These are phyloP conservation scores for Prunus campanulata DNA, from an alignment of 306 rosid genomes.

Conservation along the genomic window DNA sequence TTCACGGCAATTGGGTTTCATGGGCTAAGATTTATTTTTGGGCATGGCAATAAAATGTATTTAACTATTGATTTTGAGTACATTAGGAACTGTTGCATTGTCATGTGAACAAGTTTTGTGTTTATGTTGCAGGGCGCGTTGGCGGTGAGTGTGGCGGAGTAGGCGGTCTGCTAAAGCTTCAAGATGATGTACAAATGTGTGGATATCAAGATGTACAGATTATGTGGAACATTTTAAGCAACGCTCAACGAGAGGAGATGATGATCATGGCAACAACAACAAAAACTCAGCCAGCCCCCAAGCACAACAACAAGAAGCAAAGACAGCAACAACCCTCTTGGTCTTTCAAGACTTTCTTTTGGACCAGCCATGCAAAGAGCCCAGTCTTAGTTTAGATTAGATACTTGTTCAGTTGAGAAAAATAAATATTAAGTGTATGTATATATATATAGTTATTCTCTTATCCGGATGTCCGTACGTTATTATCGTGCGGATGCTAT, in stretches of 20 bases:
- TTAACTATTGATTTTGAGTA: not conserved
- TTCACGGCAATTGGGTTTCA: not conserved
- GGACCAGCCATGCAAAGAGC: slow-evolving; percentile 1
- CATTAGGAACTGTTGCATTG: not conserved
- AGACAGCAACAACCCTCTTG: not conserved
- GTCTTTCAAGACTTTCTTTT: not conserved
- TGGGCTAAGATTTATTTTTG: not conserved
- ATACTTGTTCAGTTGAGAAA: not conserved
- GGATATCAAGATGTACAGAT: slow-evolving; percentile 60
- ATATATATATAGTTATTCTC: not conserved
- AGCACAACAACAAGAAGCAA: not conserved
- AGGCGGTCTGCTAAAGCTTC: slow-evolving; percentile 43
- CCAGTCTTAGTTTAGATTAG: slow-evolving; percentile 11
- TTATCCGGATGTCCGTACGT: too few relatives aligned
- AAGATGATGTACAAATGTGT: slow-evolving; percentile 53
- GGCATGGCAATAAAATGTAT: not conserved
- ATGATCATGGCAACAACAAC: not conserved
- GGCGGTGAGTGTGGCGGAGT: not conserved
- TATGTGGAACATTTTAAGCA: slow-evolving; percentile 62
- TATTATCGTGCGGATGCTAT: too few relatives aligned
- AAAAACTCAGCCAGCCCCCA: not conserved
- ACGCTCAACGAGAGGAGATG: slow-evolving; percentile 6
- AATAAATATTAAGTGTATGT: not conserved
- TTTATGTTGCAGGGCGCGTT: slow-evolving; percentile 1
- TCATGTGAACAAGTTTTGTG: not conserved